phyloP scores from a whole-genome alignment of 169 alveolate genomes.

The Cryptosporidium meleagridis region DNA sequence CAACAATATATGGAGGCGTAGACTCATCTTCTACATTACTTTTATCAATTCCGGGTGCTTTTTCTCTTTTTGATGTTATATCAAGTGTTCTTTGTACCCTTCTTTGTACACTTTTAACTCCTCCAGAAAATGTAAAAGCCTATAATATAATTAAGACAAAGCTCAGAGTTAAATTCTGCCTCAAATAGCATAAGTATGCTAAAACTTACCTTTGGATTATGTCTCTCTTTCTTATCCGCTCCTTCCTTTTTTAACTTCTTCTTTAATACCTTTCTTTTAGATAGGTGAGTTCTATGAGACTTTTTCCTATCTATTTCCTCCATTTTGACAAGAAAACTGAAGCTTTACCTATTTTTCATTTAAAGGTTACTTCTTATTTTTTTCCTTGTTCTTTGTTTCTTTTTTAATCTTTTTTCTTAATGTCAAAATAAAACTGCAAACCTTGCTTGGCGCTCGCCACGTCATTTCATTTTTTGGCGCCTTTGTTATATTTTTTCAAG shows the following conservation, averaged over 20 bases:
- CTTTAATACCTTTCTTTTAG: slow-evolving; percentile 47
- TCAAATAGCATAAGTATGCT: neutral
- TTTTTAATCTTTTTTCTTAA: neutral
- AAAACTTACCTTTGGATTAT: slow-evolving; percentile 85
- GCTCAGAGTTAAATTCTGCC: neutral
- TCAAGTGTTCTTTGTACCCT: slow-evolving; percentile 90
- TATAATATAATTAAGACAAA: neutral
- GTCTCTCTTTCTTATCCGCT: slow-evolving; percentile 78
- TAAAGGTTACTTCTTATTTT: neutral
- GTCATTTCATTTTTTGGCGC: neutral
- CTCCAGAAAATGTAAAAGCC: slow-evolving; percentile 95
- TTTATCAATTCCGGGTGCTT: slow-evolving; percentile 85
- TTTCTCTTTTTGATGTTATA: slow-evolving; percentile 85
- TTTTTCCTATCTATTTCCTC: slow-evolving; percentile 69
- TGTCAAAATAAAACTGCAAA: slow-evolving; percentile 20
- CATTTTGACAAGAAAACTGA: slow-evolving; percentile 17
- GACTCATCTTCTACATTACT: slow-evolving; percentile 50
- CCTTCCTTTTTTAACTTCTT: slow-evolving; percentile 76
- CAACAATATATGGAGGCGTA: slow-evolving; percentile 86
- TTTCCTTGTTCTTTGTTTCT: neutral
- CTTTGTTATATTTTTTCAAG: neutral
- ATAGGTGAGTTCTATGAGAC: slow-evolving; percentile 46
- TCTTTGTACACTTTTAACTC: slow-evolving; percentile 89
- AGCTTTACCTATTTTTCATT: neutral
- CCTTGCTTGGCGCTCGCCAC: slow-evolving; percentile 31